Evolutionary conservation across 495 filamentous ascomycete genomes (phyloP).

Genomic region (Pyrenula massariospora): DNA sequence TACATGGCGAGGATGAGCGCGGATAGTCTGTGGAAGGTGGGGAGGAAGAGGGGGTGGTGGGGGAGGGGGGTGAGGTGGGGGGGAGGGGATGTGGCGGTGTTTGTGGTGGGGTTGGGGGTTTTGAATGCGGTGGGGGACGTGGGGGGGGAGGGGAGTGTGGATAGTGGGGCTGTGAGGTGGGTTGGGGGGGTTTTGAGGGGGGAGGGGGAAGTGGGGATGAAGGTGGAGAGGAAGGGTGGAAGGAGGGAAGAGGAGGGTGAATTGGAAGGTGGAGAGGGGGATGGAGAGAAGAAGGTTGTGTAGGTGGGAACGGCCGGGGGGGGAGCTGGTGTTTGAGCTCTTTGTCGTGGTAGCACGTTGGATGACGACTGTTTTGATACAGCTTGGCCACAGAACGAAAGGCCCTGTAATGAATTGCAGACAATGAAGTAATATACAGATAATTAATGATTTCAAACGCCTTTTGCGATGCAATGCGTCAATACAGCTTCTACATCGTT

Average conservation of each 20-base stretch:
- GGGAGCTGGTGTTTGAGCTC: no score
- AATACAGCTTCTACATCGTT: no score
- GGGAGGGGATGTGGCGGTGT: conserved; percentile 72
- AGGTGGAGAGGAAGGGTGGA: not conserved
- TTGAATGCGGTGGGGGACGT: not conserved
- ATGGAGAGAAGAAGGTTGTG: not conserved
- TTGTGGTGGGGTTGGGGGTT: conserved; percentile 31
- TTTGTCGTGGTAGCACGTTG: no score
- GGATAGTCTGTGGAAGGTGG: conserved; percentile 81
- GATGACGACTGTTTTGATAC: no score
- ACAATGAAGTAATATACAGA: no score
- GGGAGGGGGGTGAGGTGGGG: conserved; percentile 65
- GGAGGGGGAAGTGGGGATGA: not conserved
- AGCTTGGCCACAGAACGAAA: no score
- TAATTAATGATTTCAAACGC: no score
- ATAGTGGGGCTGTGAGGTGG: not conserved
- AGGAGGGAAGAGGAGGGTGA: not conserved
- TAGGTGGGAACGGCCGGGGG: no score
- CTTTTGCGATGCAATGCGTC: no score
- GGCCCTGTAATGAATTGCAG: no score
- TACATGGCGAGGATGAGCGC: conserved; percentile 62
- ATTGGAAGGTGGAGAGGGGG: not conserved
- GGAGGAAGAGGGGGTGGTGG: conserved; percentile 77
- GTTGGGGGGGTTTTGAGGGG: not conserved
- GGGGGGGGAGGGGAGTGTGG: not conserved